A percentile compares a stretch with the other conserved stretches of the same genome.
Conservation (phyloP, 225 moss, liverwort and hornwort genomes). For the Pseudoscleropodium purum region DNA sequence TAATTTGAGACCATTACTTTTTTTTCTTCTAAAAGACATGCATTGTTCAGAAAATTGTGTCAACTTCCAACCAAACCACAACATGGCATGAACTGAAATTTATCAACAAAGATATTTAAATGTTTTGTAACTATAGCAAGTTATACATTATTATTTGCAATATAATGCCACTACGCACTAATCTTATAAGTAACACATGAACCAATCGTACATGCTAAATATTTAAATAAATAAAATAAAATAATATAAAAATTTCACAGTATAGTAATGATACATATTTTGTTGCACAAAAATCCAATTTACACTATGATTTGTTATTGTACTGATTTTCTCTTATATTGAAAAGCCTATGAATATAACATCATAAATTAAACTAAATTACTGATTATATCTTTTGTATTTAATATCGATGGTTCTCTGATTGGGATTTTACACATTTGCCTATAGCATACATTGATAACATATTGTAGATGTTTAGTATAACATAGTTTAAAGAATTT, state of each 20-base stretch:
- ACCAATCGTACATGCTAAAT: accelerated
- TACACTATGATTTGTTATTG: neutral
- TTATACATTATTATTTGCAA: neutral
- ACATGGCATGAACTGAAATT: neutral
- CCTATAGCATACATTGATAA: neutral
- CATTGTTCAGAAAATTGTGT: neutral
- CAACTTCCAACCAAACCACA: neutral
- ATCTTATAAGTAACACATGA: neutral
- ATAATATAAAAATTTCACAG: accelerated
- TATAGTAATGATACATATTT: neutral
- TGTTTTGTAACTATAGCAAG: neutral
- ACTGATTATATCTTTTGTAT: too few species aligned
- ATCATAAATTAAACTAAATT: too few species aligned
- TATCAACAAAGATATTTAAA: neutral
- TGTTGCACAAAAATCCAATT: neutral
- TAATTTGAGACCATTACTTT: neutral
- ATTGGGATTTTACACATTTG: neutral
- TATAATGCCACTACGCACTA: neutral
- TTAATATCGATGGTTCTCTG: accelerated
- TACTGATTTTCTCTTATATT: neutral
- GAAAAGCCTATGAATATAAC: too few species aligned
- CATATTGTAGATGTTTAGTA: neutral
- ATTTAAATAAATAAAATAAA: neutral
- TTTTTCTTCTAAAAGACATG: accelerated
- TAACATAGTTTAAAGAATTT: neutral